phyloP scores from a whole-genome alignment of 495 filamentous ascomycete species.

The Penicillium cinerascens region DNA sequence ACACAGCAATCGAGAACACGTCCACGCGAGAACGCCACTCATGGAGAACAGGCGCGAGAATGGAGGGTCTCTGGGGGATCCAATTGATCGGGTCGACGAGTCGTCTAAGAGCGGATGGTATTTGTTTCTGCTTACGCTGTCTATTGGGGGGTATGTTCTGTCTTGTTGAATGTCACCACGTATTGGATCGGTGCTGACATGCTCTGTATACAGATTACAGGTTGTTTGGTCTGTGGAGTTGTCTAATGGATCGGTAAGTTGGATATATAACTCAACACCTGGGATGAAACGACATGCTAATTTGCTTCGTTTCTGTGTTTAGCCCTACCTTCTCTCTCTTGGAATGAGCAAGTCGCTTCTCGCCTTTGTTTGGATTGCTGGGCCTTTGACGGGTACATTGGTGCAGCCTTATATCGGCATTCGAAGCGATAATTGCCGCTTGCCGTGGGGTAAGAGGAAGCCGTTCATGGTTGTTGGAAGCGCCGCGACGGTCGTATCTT shows the following conservation, averaged over 20 bases:
- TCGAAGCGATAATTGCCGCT: slow-evolving; percentile 79
- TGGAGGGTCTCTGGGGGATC: slow-evolving; percentile 2
- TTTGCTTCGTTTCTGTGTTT: neutral
- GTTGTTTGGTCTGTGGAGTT: slow-evolving; percentile 93
- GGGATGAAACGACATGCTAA: neutral
- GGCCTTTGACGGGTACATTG: slow-evolving; percentile 77
- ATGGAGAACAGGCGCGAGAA: slow-evolving; percentile 8
- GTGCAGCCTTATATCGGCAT: slow-evolving; percentile 96
- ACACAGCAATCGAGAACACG: neutral
- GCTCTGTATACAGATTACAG: slow-evolving; percentile 55
- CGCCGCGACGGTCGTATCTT: slow-evolving; percentile 64
- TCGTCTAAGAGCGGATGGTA: slow-evolving; percentile 76
- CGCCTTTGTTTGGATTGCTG: slow-evolving; percentile 91
- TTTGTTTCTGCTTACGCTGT: slow-evolving; percentile 76
- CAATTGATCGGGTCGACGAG: slow-evolving; percentile 13
- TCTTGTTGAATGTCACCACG: neutral
- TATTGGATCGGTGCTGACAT: neutral
- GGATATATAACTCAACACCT: neutral
- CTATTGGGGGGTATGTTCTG: slow-evolving; percentile 65
- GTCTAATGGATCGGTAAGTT: slow-evolving; percentile 72
- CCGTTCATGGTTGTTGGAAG: slow-evolving; percentile 84
- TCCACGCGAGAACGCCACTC: slow-evolving; percentile 40
- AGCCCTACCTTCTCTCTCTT: slow-evolving; percentile 68
- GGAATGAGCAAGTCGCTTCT: slow-evolving; percentile 91
- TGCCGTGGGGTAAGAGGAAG: slow-evolving; percentile 77